Evolutionary conservation across 2,329 filamentous ascomycete genomes (phyloP).

Genomic region (Botrytis tulipae): DNA sequence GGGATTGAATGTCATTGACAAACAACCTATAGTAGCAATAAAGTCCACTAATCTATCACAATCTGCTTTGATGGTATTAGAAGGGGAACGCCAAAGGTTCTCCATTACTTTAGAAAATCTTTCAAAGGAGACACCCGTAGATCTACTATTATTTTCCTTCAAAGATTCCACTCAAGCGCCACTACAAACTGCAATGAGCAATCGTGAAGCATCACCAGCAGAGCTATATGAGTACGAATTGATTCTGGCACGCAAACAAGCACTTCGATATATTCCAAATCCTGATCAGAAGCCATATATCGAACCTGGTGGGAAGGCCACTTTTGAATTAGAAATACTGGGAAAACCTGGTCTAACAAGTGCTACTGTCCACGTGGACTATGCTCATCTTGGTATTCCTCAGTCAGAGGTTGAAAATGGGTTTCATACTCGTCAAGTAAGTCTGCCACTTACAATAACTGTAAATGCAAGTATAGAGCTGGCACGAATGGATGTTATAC

Average conservation of each 20-base stretch:
- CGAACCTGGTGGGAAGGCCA: constrained; percentile 62
- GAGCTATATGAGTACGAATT: constrained; percentile 86
- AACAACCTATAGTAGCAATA: constrained; percentile 74
- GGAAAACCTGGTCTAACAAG: constrained; percentile 82
- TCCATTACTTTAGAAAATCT: constrained; percentile 77
- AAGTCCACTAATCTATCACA: constrained; percentile 77
- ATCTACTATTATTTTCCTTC: constrained; percentile 85
- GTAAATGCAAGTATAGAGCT: constrained; percentile 91
- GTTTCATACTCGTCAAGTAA: constrained; percentile 83
- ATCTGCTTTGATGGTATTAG: constrained; percentile 85
- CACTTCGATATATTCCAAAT: constrained; percentile 55
- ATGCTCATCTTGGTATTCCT: constrained; percentile 73
- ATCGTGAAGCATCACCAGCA: constrained; percentile 72
- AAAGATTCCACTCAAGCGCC: constrained; percentile 81
- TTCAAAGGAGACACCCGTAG: constrained; percentile 67
- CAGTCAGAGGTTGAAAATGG: constrained; percentile 65
- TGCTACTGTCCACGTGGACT: constrained; percentile 80
- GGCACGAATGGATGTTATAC: constrained; percentile 73
- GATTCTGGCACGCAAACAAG: constrained; percentile 71
- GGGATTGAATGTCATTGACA: constrained; percentile 70
- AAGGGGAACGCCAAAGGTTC: constrained; percentile 80
- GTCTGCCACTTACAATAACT: constrained; percentile 78
- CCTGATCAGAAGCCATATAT: constrained; percentile 59
- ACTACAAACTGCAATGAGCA: constrained; percentile 70
- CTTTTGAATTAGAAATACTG: constrained; percentile 79